Conservation (phyloP, 2,329 filamentous ascomycete species). For the Arthrobotrys musiformis region DNA sequence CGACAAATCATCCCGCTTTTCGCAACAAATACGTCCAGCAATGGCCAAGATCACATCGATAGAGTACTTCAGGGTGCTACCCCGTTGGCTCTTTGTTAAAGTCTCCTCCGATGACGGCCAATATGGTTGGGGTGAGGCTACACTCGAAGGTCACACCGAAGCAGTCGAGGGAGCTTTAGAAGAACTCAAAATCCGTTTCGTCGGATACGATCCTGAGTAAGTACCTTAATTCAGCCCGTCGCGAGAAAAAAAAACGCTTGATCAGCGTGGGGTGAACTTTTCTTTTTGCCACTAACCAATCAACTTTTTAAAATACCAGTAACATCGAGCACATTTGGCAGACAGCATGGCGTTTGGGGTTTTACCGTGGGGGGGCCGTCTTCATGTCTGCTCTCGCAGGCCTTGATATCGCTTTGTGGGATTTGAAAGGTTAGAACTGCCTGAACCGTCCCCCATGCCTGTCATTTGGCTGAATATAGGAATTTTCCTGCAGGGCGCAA, state of each 20-base stretch:
- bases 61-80: constrained; percentile 72
- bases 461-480: constrained; percentile 33
- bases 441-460: constrained; percentile 26
- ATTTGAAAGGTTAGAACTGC: constrained; percentile 71
- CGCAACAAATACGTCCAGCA: constrained; percentile 14
- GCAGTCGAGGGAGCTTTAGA: constrained; percentile 72
- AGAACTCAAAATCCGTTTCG: constrained; percentile 68
- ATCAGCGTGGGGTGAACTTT: constrained; percentile 27
- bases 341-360: constrained; percentile 74
- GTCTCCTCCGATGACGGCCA: constrained; percentile 69
- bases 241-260: background rate
- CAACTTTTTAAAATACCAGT: constrained; percentile 62
- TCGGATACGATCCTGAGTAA: constrained; percentile 71
- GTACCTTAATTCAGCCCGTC: constrained; percentile 50
- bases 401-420: constrained; percentile 83
- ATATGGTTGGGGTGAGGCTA: constrained; percentile 72
- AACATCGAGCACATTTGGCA: constrained; percentile 87
- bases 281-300: constrained; percentile 16
- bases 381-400: constrained; percentile 83
- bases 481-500: constrained; percentile 65
- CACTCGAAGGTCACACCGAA: constrained; percentile 71
- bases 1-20: constrained; percentile 24
- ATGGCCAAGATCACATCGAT: constrained; percentile 71
- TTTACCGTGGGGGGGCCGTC: constrained; percentile 81
- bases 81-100: constrained; percentile 74